Base-by-base conservation (phyloP, 2,329 filamentous ascomycete species). In the Colletotrichum sp. region DNA sequence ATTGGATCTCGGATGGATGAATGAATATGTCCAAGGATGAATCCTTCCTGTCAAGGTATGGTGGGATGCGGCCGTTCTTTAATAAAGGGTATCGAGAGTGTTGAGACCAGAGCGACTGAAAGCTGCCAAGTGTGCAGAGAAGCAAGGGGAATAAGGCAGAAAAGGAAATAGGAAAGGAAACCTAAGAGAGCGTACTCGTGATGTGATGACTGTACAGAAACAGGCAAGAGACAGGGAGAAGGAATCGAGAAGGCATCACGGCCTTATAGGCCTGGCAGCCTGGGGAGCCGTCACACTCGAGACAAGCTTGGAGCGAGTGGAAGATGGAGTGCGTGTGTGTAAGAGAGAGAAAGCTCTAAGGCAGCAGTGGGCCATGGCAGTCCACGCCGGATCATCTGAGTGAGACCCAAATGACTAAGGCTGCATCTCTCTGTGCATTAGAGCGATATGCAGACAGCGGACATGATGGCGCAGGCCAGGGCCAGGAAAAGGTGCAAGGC, bases 231-330 rank as follows among this genome's bases (percentile, higher is more conserved):
- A 78, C 67, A 69, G 69, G 69, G 67, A 77, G 68, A 81, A 79
- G 78, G 81, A 76, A 79, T 78, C 78, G 79, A 82, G 83, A 86
- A 87, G 88, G 82, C 84, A 89, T 89, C 86, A 86, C 81, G 89
- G 87, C 89, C 89, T 91, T 91, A 90, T 91, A 91, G 83, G 77
- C 80, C 82, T 83, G 84, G 80, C 79, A 86, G 84, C 84, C 85
- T 86, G 82, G 82, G 82, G 65, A 72, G 63, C 72, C 78, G 78
- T 77, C 78, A 79, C 80, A 78, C 80, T 79, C 77, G 79, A 81
- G 80, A 81, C 71, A 79, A 82, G 55, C 24, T 77, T 44, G 80
- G 81, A 80, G 78, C 78, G 77, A 39, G 66, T 60, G 52, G n/a
- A 39, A 64, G 32, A 36, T 32, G n/a, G 12, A 44, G 30, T 80